Base-by-base conservation (phyloP, 495 filamentous ascomycete genomes). In the Parathielavia hyrcaniae region DNA sequence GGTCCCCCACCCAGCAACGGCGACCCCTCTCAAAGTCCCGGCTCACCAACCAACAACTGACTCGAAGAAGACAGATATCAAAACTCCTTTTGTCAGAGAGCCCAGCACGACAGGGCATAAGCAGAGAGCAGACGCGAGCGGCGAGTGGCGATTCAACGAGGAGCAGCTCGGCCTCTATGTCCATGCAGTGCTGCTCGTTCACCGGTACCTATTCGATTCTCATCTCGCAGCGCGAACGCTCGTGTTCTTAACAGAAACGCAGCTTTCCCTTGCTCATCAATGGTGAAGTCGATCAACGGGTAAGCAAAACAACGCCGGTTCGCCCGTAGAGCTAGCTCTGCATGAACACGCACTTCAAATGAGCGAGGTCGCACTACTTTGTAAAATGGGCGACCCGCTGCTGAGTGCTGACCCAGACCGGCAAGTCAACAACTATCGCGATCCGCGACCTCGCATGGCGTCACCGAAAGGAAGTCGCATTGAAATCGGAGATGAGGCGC, bases 401-500 rank as follows among this genome's bases (percentile, higher is more conserved):
- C n/a, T n/a, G n/a, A n/a, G n/a, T n/a, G n/a, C n/a, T n/a, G n/a
- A n/a, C n/a, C n/a, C n/a, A n/a, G n/a, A 45, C 13, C 2, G 11
- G 44, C 45, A 48, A 32, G 3, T 2, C 45, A 49, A 30, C 12
- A 20, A 14, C 13, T 17, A 38, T 11, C 39, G 16, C 7, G 26
- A 16, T 36, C 10, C 16, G 39, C n/a, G 50, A 38, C 26, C 41
- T n/a, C 14, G 17, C 14, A 41, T 41, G 41, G 35, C 46, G 32
- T 43, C 46, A 46, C 46, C 53, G 51, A 43, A 41, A 7, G 23
- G 26, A 58, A 60, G 56, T n/a, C n/a, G 69, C 67, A 71, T 71
- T 65, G 59, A 68, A 39, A 50, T 53, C 67, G 69, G 69, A 71
- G 58, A 71, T 71, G 69, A 71, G 62, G 61, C 67, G 67, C 65